These are phyloP conservation scores for Phytopythium chamaehyphon DNA, from an alignment of 352 stramenopile species.

Conservation along the genomic window DNA sequence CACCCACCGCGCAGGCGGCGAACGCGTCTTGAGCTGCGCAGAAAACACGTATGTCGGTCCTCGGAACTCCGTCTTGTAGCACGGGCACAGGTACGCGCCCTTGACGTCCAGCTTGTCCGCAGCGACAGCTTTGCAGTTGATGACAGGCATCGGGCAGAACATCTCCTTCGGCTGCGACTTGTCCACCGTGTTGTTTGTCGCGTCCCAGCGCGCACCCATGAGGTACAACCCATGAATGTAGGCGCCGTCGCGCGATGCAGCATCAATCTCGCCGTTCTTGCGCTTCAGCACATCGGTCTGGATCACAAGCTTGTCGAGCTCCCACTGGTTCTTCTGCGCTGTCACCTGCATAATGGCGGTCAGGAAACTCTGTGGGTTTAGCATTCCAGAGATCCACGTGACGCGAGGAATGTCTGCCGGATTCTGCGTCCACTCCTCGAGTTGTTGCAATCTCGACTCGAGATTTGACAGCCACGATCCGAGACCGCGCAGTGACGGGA, in stretches of 20 bases:
- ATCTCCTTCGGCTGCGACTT: conserved; percentile 97
- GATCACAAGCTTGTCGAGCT: conserved; percentile 96
- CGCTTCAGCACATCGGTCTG: conserved; percentile 96
- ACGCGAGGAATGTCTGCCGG: conserved; percentile 95
- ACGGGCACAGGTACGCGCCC: conserved; percentile 93
- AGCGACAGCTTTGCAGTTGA: conserved; percentile 96
- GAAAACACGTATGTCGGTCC: conserved; percentile 97
- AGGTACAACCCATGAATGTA: conserved; percentile 94
- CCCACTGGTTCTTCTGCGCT: conserved; percentile 96
- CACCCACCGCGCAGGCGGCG: conserved; percentile 91
- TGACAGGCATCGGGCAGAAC: conserved; percentile 97
- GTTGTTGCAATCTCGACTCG: conserved; percentile 86
- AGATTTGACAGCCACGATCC: conserved; percentile 94
- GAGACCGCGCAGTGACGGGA: conserved; percentile 90
- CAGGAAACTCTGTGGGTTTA: conserved; percentile 97
- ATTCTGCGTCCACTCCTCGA: conserved; percentile 97
- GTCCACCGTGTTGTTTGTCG: conserved; percentile 90
- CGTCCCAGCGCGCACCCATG: conserved; percentile 96
- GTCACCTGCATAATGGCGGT: conserved; percentile 97
- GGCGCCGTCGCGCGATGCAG: conserved; percentile 88
- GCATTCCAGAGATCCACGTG: conserved; percentile 93
- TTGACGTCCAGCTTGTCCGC: conserved; percentile 94
- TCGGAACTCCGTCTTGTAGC: conserved; percentile 96
- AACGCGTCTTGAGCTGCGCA: conserved; percentile 97
- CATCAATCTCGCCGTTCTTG: conserved; percentile 88